Evolutionary conservation across 2,329 filamentous ascomycete genomes (phyloP).

Genomic region (Aspergillus carbonarius): DNA sequence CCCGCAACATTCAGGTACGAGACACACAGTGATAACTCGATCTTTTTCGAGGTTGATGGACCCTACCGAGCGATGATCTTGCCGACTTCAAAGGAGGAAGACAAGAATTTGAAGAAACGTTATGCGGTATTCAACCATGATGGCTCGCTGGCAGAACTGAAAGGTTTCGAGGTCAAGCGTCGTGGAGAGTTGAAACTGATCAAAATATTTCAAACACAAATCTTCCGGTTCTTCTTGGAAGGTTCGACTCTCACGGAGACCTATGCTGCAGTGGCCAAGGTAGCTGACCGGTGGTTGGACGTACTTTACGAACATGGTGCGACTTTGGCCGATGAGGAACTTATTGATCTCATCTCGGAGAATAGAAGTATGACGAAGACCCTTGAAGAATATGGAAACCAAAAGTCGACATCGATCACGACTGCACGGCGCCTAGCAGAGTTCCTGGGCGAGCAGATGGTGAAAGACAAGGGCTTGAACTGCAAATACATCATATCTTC

Average conservation of each 20-base stretch:
- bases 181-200: conserved; percentile 98
- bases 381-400: conserved; percentile 88
- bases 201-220: conserved; percentile 99
- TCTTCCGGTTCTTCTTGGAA: conserved; percentile 99
- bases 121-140: conserved; percentile 99
- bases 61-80: conserved; percentile 97
- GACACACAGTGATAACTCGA: conserved; percentile 97
- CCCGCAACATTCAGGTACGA: conserved; percentile 81
- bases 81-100: conserved; percentile 96
- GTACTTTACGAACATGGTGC: conserved; percentile 85
- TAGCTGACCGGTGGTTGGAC: conserved; percentile 95
- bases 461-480: conserved; percentile 98
- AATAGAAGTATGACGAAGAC: conserved; percentile 99
- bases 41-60: conserved; percentile 98
- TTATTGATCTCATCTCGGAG: conserved; percentile 99
- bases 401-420: conserved; percentile 99
- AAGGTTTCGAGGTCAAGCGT: conserved; percentile 96
- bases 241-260: conserved; percentile 83
- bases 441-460: conserved; percentile 97
- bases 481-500: conserved; percentile 99
- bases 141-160: conserved; percentile 89
- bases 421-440: conserved; percentile 93
- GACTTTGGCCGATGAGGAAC: conserved; percentile 90
- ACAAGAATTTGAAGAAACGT: conserved; percentile 99
- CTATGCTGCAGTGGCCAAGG: conserved; percentile 86